phyloP scores from a whole-genome alignment of 441 rosid species.

The Gossypium lobatum region DNA sequence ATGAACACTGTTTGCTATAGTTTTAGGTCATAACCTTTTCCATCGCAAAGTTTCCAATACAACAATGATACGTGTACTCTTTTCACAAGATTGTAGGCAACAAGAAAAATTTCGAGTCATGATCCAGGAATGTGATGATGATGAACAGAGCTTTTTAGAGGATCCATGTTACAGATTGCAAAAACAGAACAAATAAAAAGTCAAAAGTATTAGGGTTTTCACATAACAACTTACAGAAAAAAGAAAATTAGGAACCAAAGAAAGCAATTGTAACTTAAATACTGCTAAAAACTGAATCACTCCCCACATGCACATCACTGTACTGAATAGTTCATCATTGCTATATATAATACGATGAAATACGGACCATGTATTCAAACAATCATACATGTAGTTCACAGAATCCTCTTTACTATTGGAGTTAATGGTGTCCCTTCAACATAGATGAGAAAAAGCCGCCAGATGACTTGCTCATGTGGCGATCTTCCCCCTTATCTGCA shows the following conservation, averaged over 20 bases:
- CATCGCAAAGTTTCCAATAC: neutral
- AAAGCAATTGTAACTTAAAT: neutral
- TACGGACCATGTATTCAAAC: neutral
- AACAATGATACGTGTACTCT: neutral
- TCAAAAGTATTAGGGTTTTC: neutral
- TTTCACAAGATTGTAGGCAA: neutral
- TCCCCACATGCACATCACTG: neutral
- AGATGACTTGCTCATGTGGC: constrained; percentile 39
- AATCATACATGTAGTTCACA: constrained; percentile 17
- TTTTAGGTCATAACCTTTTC: too few species aligned
- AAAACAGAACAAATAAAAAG: neutral
- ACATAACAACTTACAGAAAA: neutral
- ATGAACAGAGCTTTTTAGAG: neutral
- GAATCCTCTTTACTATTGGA: constrained; percentile 13
- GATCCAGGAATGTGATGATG: neutral
- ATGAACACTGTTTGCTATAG: neutral
- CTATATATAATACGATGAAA: constrained; percentile 26
- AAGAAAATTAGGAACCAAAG: neutral
- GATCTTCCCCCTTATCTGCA: constrained; percentile 40
- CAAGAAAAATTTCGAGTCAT: neutral
- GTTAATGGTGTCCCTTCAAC: constrained; percentile 45
- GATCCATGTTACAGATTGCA: neutral
- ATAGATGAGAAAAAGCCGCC: constrained; percentile 46
- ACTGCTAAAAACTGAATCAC: neutral
- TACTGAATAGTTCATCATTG: constrained; percentile 3